Evolutionary conservation across 495 filamentous ascomycete genomes (phyloP), one percentile per base, ranked within the genome.

Genomic region (Pseudevernia furfuracea): DNA sequence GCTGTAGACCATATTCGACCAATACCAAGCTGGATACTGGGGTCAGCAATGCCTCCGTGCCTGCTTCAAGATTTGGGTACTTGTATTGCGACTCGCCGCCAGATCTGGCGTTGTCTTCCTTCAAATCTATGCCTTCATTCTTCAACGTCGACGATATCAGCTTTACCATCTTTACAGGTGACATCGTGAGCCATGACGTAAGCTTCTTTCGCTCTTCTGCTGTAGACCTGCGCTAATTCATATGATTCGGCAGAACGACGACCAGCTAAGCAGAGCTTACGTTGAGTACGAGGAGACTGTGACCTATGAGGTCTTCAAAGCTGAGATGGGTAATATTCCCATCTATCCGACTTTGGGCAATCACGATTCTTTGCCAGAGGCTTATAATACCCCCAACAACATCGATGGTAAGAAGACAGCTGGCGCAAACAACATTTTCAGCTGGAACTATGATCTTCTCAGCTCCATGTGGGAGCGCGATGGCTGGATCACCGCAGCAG

Each of bases 111-210:
- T 41, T 72, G 32, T 72, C 70, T 11, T 64, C 68, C 10, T 72
- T 72, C 58, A 56, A 39, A n/a, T 65, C 64, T 39, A 72, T 72
- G 70, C 65, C 62, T 19, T 63, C 65, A 8, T 67, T 67, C 44
- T 75, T 76, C 11, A 55, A 69, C 15, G 58, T 70, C 28, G 58
- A 66, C 46, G 72, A 73, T 58, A 61, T 80, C 49, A 72, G 71
- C 58, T 76, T 77, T 66, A 73, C 75, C 19, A 70, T 79, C 32
- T 80, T 79, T 64, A 80, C 77, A 21, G 78, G 78, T 17, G 78
- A 80, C 59, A 68, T 80, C 28, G 75, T 79, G 34, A 72, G 76
- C 36, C 78, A 80, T 52, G 77, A 79, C 56, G 61, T 63, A 46
- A 63, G 61, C 44, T 32, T 10, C n/a, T 63, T 43, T 44, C 28